Evolutionary conservation across 2,329 filamentous ascomycete genomes (phyloP), one percentile per base, ranked within the genome.

Genomic region (Diplodia intermedia): DNA sequence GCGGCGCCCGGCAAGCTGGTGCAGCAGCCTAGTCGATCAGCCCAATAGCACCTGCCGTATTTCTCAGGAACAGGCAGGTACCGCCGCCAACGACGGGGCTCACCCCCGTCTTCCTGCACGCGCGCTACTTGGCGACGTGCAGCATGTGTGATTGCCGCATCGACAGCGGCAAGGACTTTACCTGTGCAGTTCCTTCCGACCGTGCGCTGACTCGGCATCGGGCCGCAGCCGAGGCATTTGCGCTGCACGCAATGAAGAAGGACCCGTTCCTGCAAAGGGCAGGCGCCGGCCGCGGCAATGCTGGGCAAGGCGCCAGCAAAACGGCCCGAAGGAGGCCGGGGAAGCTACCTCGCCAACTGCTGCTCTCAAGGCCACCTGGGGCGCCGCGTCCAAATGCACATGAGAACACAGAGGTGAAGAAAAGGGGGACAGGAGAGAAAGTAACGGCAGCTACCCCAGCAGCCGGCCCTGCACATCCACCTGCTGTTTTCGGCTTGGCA

Each of bases 41-140:
- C 29, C 56, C 56, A 36, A 47, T 60, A 47, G 23, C 36, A 26
- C 56, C 14, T 40, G 33, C 20, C 54, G 8, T 47, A 15, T 20
- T 29, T 18, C 29, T 52, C 60, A 63, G 60, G 60, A 63, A 63
- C 60, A 63, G 60, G 60, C 47, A 63, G 47, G 60, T 63, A 52
- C 38, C 15, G 12, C 20, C 55, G 29, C 29, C 23, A 60, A 38
- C 36, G 36, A 11, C 36, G 11, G 36, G 11, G 26, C 14, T 11
- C 43, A 12, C 18, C 40, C 40, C 31, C 43, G 26, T 26, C 40
- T 31, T 7, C 5, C 31, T 12, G n/a, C 9, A 33, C 54, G 29
- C 33, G 54, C 54, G 43, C 52, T n/a, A 38, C 33, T 33, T 49
- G 20, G 40, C 40, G 40, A 33, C 40, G 20, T 61, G 9, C 56